Evolutionary conservation across 768 basidiomycete species (phyloP).

Genomic region (Boletellus sp.): DNA sequence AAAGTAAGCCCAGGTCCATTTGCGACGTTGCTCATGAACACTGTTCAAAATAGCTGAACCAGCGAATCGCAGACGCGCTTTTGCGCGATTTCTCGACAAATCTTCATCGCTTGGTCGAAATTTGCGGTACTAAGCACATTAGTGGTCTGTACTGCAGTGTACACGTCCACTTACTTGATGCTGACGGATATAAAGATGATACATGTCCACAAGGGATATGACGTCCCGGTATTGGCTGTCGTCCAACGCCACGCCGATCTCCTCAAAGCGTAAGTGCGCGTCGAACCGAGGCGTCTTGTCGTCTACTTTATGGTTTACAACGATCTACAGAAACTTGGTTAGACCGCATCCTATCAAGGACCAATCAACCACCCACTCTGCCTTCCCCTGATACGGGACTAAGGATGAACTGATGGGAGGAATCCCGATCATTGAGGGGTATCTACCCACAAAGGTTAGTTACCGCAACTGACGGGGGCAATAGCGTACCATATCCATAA

Average conservation of each 20-base stretch:
- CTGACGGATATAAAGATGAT: slow-evolving; percentile 88
- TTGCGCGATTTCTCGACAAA: slow-evolving; percentile 55
- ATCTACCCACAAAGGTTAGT: slow-evolving; percentile 37
- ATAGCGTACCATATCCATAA: slow-evolving; percentile 62
- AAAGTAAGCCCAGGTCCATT: slow-evolving; percentile 94
- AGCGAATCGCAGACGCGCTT: slow-evolving; percentile 75
- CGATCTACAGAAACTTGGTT: slow-evolving; percentile 45
- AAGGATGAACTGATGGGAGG: slow-evolving; percentile 84
- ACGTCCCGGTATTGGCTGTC: slow-evolving; percentile 92
- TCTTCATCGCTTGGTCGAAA: slow-evolving; percentile 68
- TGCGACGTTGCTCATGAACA: slow-evolving; percentile 74
- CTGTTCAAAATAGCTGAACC: slow-evolving; percentile 73
- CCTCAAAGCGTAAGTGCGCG: slow-evolving; percentile 82
- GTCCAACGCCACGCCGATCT: slow-evolving; percentile 89
- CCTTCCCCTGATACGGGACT: slow-evolving; percentile 96
- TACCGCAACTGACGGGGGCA: background rate
- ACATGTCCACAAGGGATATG: slow-evolving; percentile 92
- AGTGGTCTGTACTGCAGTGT: slow-evolving; percentile 3
- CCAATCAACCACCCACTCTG: slow-evolving; percentile 46
- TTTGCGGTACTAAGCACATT: slow-evolving; percentile 60
- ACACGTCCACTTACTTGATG: slow-evolving; percentile 52
- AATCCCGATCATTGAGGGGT: slow-evolving; percentile 41
- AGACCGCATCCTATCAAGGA: background rate
- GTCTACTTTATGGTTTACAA: slow-evolving; percentile 77
- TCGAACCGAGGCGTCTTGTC: slow-evolving; percentile 80